Conservation (phyloP, 73 alveolate genomes). For the Paramecium biaurelia region DNA sequence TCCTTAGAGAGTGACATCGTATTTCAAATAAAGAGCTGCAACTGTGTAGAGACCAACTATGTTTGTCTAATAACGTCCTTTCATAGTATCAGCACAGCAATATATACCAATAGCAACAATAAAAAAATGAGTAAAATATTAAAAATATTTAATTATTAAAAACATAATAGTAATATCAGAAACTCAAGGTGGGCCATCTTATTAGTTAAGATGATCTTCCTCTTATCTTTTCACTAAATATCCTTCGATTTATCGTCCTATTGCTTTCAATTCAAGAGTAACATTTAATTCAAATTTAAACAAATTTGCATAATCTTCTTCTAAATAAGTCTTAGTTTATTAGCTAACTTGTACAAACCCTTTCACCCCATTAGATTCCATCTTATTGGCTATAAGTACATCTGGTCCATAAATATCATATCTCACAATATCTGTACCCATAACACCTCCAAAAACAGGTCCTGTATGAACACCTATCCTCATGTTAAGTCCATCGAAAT, state of each 20-base stretch:
- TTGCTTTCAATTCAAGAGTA: constrained; percentile 21
- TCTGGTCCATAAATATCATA: constrained; percentile 61
- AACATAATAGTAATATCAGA: background rate
- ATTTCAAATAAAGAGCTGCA: background rate
- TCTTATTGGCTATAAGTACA: constrained; percentile 57
- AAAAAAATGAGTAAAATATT: background rate
- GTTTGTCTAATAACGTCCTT: background rate
- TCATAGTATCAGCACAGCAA: background rate
- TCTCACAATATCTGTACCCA: constrained; percentile 63
- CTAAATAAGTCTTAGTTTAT: background rate
- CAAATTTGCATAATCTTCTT: background rate
- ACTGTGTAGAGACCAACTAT: background rate
- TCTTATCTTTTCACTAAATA: background rate
- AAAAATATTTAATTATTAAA: background rate
- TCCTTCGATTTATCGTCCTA: background rate
- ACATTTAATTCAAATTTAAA: constrained; percentile 16
- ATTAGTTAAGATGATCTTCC: background rate
- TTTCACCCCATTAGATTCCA: constrained; percentile 58
- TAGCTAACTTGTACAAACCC: constrained; percentile 48
- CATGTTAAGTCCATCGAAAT: constrained; percentile 56
- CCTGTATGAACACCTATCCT: constrained; percentile 65
- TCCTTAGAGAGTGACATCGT: background rate
- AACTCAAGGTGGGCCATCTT: background rate
- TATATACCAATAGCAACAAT: background rate
- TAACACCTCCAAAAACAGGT: constrained; percentile 57